Conservation (phyloP, 2,329 filamentous ascomycete species). For the Colletotrichum tropicale region DNA sequence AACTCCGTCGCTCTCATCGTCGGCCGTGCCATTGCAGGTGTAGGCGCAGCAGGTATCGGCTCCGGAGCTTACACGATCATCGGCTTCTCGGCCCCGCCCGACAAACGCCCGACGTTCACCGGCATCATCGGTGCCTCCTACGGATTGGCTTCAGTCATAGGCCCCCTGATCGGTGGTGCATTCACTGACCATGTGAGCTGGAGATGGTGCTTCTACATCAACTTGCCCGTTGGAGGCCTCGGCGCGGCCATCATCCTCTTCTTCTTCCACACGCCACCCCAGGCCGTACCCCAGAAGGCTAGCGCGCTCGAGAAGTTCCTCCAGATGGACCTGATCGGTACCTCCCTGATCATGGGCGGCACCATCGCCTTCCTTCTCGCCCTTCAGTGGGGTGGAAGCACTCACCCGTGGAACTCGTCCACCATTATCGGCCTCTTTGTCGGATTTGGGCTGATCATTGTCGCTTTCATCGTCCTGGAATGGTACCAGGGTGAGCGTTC, state of each 20-base stretch:
- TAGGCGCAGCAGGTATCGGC: constrained; percentile 52
- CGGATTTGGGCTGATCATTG: constrained; percentile 37
- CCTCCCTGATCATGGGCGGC: constrained; percentile 47
- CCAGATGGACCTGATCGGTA: constrained; percentile 53
- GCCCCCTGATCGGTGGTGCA: constrained; percentile 39
- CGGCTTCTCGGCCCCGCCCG: constrained; percentile 43
- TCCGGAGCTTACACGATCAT: constrained; percentile 54
- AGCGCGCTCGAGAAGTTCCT: constrained; percentile 47
- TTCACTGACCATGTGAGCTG: constrained; percentile 41
- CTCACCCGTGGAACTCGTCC: constrained; percentile 45
- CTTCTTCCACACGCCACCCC: constrained; percentile 46
- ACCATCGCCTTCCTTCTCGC: constrained; percentile 49
- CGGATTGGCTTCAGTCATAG: constrained; percentile 39
- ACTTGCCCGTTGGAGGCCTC: constrained; percentile 39
- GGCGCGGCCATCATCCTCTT: constrained; percentile 38
- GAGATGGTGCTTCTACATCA: constrained; percentile 45
- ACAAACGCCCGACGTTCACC: constrained; percentile 39
- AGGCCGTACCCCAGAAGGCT: constrained; percentile 39
- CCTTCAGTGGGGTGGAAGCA: constrained; percentile 51
- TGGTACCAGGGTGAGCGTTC: constrained; percentile 49
- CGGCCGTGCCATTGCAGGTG: constrained; percentile 53
- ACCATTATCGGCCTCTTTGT: constrained; percentile 48
- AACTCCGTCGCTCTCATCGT: constrained; percentile 53
- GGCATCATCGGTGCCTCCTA: constrained; percentile 41
- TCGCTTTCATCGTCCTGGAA: constrained; percentile 40